Evolutionary conservation across 108 stramenopile species (phyloP), one percentile per base, ranked within the genome.

Genomic region (Cyclotella baltica): DNA sequence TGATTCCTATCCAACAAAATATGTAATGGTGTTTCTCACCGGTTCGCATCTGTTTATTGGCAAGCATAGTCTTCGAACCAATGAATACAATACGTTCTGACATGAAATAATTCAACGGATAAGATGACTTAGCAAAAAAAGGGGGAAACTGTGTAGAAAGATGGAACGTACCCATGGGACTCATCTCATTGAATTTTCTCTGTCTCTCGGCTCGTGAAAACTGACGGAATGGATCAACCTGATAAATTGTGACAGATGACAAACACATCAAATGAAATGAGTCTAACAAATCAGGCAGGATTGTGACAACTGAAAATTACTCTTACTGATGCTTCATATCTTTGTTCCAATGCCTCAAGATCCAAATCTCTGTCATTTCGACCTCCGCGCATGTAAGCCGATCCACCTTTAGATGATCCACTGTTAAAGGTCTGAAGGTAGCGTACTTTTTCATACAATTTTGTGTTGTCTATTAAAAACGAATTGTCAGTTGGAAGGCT

Each of bases 381-480:
- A 68, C 72, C 63, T 36, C 70, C 85, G 27, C 62, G 71, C 51
- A 50, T 66, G 70, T 35, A 64, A 33, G 51, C 70, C 38, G 57
- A 61, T n/a, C 27, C 48, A 31, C 75, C 77, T 27, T 31, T 29
- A 56, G 81, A 55, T 19, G 62, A 57, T 22, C 56, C 72, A 63
- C 59, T 83, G 37, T 83, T 87, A 56, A 78, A 93, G 47, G 72
- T 91, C 75, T 94, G 93, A 1, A 94, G 86, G 74, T 94, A 96
- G 0, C 96, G 84, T 72, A 96, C 92, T 70, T 94, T 93, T 72
- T 96, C 96, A 74, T 92, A 96, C 22, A 96, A 87, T 61, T 94
- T 96, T 8, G 93, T 89, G 70, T 96, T 96, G 76, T 96, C n/a
- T n/a, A n/a, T n/a, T n/a, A n/a, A n/a, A n/a, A n/a, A n/a, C n/a